These are phyloP conservation scores for Xylaria sp. DNA, from an alignment of 2,329 filamentous ascomycete species.

Conservation along the genomic window DNA sequence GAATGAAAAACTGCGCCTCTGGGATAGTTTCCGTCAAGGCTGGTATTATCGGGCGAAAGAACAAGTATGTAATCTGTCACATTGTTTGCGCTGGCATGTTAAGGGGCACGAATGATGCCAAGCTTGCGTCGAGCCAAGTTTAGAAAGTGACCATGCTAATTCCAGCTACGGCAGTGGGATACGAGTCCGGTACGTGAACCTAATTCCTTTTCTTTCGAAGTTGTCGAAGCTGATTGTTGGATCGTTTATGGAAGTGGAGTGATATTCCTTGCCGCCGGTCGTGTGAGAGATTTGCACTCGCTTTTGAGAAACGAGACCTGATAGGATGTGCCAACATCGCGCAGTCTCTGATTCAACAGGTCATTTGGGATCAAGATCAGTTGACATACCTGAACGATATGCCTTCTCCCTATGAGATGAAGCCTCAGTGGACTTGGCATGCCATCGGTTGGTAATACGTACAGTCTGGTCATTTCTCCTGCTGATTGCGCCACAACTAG, in stretches of 20 bases:
- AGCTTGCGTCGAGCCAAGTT: background rate
- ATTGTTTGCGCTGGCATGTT: background rate
- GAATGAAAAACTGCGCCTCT: no score
- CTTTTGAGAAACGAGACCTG: no score
- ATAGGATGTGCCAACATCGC: no score
- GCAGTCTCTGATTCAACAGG: no score
- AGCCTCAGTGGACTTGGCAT: slow-evolving; percentile 10
- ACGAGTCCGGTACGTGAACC: background rate
- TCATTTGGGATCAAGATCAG: no score
- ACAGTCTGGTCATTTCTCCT: background rate
- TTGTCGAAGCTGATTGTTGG: background rate
- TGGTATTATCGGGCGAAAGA: background rate
- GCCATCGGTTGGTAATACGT: slow-evolving; percentile 1
- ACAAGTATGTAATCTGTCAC: background rate
- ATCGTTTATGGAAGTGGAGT: background rate
- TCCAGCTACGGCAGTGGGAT: background rate
- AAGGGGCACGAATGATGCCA: background rate
- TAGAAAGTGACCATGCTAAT: background rate
- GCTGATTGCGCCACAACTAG: background rate
- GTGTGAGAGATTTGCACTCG: no score
- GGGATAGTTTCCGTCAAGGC: no score
- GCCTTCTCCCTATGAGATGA: no score
- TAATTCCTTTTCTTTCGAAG: background rate
- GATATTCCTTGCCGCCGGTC: background rate
- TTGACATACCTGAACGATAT: background rate